Percentiles rank a stretch among this genome's conserved stretches.
These are phyloP conservation scores for Catharanthus roseus DNA, from an alignment of 257 asterid genomes.

Conservation along the genomic window DNA sequence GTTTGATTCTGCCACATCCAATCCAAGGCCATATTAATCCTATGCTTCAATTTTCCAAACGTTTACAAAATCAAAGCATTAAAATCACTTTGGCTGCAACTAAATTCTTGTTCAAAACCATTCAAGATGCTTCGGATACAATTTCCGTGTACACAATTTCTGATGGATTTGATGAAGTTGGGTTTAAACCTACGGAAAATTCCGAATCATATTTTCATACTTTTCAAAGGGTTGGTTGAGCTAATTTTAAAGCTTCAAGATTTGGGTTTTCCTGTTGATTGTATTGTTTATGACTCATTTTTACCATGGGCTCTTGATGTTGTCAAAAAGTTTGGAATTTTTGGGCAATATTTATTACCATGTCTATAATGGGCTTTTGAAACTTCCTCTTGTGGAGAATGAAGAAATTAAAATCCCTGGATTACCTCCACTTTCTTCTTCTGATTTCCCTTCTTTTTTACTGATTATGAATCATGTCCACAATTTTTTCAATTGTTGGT, in stretches of 20 bases:
- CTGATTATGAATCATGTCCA: background rate
- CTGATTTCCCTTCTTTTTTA: constrained; percentile 17
- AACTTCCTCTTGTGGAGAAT: too few species aligned
- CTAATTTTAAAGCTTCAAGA: constrained; percentile 2
- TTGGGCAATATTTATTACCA: too few species aligned
- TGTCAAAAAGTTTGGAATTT: constrained; percentile 2
- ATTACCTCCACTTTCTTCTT: background rate
- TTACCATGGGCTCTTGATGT: constrained; percentile 26
- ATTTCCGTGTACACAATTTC: constrained; percentile 19
- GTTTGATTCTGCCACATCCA: constrained; percentile 31
- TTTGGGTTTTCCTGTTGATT: constrained; percentile 6
- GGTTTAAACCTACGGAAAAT: constrained; percentile 10
- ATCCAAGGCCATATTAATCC: constrained; percentile 47
- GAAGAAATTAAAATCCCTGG: too few species aligned
- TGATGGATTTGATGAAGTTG: constrained; percentile 18
- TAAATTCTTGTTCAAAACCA: background rate
- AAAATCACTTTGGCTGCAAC: constrained; percentile 15
- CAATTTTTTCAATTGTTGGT: background rate
- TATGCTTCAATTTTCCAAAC: constrained; percentile 45
- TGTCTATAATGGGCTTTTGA: too few species aligned
- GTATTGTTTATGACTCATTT: constrained; percentile 22
- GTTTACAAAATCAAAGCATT: constrained; percentile 24
- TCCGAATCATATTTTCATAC: constrained; percentile 25
- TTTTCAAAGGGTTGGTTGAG: constrained; percentile 23
- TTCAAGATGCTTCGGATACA: constrained; percentile 21